Conservation (phyloP, 2,329 filamentous ascomycete genomes). For the Colletotrichum ledebouriae region DNA sequence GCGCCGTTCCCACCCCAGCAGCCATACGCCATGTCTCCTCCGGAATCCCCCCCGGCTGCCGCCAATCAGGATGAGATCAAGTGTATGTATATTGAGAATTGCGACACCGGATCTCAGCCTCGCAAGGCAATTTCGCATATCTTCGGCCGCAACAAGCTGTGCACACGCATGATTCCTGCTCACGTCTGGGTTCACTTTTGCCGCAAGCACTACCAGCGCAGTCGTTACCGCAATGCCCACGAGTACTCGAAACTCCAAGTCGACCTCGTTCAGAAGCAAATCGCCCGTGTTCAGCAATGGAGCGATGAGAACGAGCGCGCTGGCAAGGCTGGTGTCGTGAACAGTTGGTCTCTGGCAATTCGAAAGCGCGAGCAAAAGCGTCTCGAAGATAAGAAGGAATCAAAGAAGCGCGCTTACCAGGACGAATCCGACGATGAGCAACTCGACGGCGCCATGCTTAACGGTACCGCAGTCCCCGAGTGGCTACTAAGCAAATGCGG, state of each 20-base stretch:
- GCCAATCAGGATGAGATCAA: constrained; percentile 41
- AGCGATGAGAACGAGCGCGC: constrained; percentile 61
- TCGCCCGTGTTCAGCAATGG: constrained; percentile 74
- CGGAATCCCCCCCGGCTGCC: constrained; percentile 28
- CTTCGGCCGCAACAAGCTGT: constrained; percentile 85
- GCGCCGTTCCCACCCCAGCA: constrained; percentile 39
- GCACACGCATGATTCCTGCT: constrained; percentile 77
- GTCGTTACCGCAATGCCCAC: constrained; percentile 74
- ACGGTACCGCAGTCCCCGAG: constrained; percentile 59
- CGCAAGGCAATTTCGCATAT: constrained; percentile 86
- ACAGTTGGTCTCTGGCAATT: constrained; percentile 72
- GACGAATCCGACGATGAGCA: constrained; percentile 50
- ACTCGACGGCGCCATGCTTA: constrained; percentile 49
- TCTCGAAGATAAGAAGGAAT: constrained; percentile 57
- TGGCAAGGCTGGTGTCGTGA: constrained; percentile 60
- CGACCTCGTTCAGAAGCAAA: constrained; percentile 72
- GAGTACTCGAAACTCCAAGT: constrained; percentile 74
- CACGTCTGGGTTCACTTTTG: constrained; percentile 82
- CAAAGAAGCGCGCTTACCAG: constrained; percentile 49
- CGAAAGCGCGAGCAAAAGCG: constrained; percentile 75
- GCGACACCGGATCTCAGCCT: constrained; percentile 70
- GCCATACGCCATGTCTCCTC: constrained; percentile 42
- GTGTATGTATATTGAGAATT: constrained; percentile 70
- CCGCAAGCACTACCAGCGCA: constrained; percentile 85
- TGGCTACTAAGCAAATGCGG: constrained; percentile 64